These are phyloP conservation scores for Raphanus raphanistrum DNA, from an alignment of 345 rosid genomes.

Conservation along the genomic window DNA sequence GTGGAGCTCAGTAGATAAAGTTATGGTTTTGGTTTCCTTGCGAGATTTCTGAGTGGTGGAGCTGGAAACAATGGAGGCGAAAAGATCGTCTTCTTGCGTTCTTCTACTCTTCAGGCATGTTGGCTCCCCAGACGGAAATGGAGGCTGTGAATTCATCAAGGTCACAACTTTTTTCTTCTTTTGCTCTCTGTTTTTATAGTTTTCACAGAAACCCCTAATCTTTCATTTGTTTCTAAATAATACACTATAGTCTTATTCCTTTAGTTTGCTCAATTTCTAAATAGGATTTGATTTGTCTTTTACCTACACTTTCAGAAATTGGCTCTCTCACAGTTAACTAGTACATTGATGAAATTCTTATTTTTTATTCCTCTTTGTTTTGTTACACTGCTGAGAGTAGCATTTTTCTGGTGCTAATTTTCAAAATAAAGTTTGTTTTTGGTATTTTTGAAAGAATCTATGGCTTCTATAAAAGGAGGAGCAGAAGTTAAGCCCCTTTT, in stretches of 20 bases:
- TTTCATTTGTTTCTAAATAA: background rate
- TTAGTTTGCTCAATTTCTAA: background rate
- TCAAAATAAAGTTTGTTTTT: background rate
- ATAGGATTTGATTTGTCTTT: background rate
- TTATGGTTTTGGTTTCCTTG: background rate
- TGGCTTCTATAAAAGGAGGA: background rate
- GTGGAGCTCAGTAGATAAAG: conserved; percentile 1
- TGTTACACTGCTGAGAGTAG: background rate
- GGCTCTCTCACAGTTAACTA: background rate
- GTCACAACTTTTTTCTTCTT: conserved; percentile 11
- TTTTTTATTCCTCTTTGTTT: background rate
- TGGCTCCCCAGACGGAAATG: conserved; percentile 15
- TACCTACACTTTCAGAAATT: background rate
- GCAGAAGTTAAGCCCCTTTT: background rate
- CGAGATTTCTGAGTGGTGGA: too few relatives aligned
- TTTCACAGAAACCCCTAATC: conserved; percentile 4
- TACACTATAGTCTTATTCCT: background rate
- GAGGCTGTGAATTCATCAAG: conserved; percentile 32
- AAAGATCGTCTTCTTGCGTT: conserved; percentile 14
- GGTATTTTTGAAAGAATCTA: background rate
- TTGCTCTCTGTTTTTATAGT: background rate
- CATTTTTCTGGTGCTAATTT: background rate
- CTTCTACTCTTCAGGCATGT: conserved; percentile 29
- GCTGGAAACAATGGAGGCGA: background rate
- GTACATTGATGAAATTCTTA: background rate